phyloP scores from a whole-genome alignment of 2,329 filamentous ascomycete genomes.

The Trichothecium sympodiale region DNA sequence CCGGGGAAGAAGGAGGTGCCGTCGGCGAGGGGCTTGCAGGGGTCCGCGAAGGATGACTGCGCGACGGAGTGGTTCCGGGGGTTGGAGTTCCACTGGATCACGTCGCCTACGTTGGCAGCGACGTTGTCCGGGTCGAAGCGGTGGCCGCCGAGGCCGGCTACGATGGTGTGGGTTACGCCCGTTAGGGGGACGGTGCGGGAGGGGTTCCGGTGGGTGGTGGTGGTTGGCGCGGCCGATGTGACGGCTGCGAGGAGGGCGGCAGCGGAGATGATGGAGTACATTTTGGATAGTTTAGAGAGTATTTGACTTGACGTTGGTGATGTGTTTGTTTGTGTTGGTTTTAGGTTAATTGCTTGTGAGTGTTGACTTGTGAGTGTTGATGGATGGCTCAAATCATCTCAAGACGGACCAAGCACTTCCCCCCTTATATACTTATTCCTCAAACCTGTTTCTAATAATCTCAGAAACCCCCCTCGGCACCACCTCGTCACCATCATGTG shows the following conservation, averaged over 20 bases:
- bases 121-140: conserved; percentile 39
- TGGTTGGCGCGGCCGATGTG: conserved; percentile 17
- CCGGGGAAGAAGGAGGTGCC: conserved; percentile 31
- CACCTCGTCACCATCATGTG: too few relatives aligned
- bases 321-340: too few relatives aligned
- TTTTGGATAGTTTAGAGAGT: conserved; percentile 1
- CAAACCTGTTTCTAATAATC: too few relatives aligned
- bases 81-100: conserved; percentile 44
- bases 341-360: too few relatives aligned
- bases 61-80: conserved; percentile 38
- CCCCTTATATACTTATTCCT: too few relatives aligned
- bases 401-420: too few relatives aligned
- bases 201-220: conserved; percentile 13
- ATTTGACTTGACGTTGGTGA: too few relatives aligned
- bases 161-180: conserved; percentile 32
- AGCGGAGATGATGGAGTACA: conserved; percentile 17
- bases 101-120: conserved; percentile 34
- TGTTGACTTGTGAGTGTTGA: too few relatives aligned
- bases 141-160: conserved; percentile 32
- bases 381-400: too few relatives aligned
- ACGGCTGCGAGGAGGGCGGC: conserved; percentile 30
- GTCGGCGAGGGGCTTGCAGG: conserved; percentile 28
- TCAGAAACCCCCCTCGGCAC: too few relatives aligned
- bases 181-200: conserved; percentile 23
- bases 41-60: conserved; percentile 28